Evolutionary conservation across 768 basidiomycete genomes (phyloP).

Genomic region (Naganishia antarctica): DNA sequence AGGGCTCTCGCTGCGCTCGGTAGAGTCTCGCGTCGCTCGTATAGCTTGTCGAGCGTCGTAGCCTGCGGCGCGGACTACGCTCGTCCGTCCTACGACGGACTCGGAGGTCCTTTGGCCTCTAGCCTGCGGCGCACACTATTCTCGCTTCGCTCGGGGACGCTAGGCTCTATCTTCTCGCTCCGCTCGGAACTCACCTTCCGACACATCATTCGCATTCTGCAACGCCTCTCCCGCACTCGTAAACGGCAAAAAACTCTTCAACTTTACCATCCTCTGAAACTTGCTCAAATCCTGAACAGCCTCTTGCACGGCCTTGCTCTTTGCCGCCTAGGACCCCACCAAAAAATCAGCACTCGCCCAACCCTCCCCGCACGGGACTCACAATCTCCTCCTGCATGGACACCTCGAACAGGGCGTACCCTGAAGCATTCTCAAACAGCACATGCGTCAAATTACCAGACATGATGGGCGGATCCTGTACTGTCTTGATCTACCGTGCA

Average conservation of each 20-base stretch:
- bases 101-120: constrained; percentile 29
- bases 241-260: constrained; percentile 89
- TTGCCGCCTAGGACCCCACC: constrained; percentile 54
- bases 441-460: constrained; percentile 64
- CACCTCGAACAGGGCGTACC: constrained; percentile 86
- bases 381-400: constrained; percentile 76
- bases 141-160: constrained; percentile 12
- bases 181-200: constrained; percentile 67
- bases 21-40: background rate
- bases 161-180: constrained; percentile 31
- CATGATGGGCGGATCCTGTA: constrained; percentile 31
- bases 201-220: constrained; percentile 92
- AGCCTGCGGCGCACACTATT: constrained; percentile 5
- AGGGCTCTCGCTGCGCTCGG: background rate
- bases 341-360: background rate
- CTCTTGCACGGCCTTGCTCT: constrained; percentile 71
- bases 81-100: no score
- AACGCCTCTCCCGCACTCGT: constrained; percentile 87
- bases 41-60: background rate
- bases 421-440: constrained; percentile 88
- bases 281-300: constrained; percentile 80
- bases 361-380: background rate
- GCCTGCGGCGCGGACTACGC: no score
- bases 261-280: constrained; percentile 85
- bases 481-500: background rate